These are phyloP conservation scores for Jackrogersella multiformis DNA, from an alignment of 495 filamentous ascomycete species.

Conservation along the genomic window DNA sequence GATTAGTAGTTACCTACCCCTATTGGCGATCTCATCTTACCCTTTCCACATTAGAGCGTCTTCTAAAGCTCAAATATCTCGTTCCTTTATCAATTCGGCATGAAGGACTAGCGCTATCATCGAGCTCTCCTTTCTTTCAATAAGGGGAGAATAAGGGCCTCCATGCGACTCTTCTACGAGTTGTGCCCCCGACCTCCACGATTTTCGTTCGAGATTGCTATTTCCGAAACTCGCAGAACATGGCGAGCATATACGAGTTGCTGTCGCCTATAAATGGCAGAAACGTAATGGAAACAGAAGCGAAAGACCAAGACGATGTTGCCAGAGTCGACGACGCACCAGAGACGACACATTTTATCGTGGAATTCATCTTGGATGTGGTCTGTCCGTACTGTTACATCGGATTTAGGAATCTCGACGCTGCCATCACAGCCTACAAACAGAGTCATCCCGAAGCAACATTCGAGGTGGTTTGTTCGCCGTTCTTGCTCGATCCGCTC, in stretches of 20 bases:
- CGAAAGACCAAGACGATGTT: neutral
- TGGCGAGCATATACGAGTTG: constrained; percentile 35
- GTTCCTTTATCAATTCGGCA: neutral
- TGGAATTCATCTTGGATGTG: constrained; percentile 80
- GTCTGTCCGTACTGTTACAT: constrained; percentile 91
- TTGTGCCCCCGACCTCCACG: neutral
- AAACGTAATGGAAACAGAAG: neutral
- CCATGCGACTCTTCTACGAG: constrained; percentile 35
- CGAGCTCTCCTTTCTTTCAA: neutral
- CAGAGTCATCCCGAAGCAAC: constrained; percentile 61
- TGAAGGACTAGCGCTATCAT: neutral
- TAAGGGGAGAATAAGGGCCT: neutral
- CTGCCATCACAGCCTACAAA: constrained; percentile 71
- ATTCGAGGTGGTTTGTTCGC: constrained; percentile 76
- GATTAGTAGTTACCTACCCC: constrained; percentile 14
- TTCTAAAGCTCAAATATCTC: neutral
- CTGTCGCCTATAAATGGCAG: constrained; percentile 5
- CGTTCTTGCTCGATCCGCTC: constrained; percentile 79
- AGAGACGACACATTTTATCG: constrained; percentile 58
- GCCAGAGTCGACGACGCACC: neutral
- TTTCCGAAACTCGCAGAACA: neutral
- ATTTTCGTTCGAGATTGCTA: neutral
- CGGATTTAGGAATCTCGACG: constrained; percentile 74
- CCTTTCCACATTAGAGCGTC: neutral
- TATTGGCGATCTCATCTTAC: neutral